A percentile compares a stretch with the other conserved stretches of the same genome.
Conservation (phyloP, 2,329 filamentous ascomycete genomes). For the Didymella arachidicola region DNA sequence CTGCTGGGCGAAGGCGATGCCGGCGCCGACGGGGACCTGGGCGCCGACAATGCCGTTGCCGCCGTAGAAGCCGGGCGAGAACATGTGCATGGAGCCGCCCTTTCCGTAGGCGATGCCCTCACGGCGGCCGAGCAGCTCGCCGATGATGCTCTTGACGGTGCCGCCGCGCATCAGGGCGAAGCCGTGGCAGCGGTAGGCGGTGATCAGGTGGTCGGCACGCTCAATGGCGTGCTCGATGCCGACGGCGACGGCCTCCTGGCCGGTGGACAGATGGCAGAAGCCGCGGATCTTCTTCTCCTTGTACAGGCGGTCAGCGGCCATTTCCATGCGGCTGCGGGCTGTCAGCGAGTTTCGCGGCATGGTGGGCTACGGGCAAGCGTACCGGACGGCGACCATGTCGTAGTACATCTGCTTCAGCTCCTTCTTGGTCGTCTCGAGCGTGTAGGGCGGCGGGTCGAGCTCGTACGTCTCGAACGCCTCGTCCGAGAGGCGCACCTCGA, state of each 20-base stretch:
- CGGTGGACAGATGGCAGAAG: conserved; percentile 98
- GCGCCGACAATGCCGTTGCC: conserved; percentile 99
- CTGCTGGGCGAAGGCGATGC: conserved; percentile 95
- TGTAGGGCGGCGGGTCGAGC: conserved; percentile 94
- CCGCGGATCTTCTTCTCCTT: conserved; percentile 99
- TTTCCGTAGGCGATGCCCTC: conserved; percentile 98
- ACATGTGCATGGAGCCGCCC: conserved; percentile 99
- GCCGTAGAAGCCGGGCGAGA: conserved; percentile 95
- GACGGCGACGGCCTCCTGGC: conserved; percentile 95
- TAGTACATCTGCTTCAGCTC: conserved; percentile 99
- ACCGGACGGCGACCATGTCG: conserved; percentile 95
- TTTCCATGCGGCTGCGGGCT: conserved; percentile 88
- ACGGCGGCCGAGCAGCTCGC: conserved; percentile 91
- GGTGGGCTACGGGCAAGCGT: conserved; percentile 52
- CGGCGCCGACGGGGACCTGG: conserved; percentile 95
- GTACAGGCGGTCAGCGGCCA: conserved; percentile 98
- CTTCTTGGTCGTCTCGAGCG: conserved; percentile 92
- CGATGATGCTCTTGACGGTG: conserved; percentile 89
- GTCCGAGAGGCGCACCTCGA: conserved; percentile 90
- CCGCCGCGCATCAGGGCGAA: conserved; percentile 97
- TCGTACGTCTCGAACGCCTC: conserved; percentile 99
- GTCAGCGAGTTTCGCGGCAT: conserved; percentile 23
- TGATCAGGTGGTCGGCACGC: conserved; percentile 93
- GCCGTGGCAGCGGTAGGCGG: conserved; percentile 98
- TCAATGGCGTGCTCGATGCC: conserved; percentile 97